Evolutionary conservation across 2,329 filamentous ascomycete genomes (phyloP), one percentile per base, ranked within the genome.

Genomic region (Nemania diffusa): DNA sequence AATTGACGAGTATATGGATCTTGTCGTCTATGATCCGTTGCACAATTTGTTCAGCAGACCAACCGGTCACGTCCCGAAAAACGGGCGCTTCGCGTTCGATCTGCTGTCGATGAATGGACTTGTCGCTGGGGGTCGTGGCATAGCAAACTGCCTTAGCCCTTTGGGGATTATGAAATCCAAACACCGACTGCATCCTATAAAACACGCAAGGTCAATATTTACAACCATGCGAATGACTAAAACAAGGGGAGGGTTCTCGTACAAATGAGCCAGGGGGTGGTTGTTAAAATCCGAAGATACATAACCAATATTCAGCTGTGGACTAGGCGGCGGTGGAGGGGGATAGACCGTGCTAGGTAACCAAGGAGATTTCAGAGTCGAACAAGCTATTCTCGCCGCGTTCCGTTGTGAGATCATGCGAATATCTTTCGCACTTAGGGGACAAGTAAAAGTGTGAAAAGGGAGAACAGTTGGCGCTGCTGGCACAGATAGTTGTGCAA

Each of bases 211-310:
- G 32, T 65, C 58, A 65, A 63, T 29, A 69, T 40, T 9, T 42
- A 1, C 22, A 40, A 7, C 17, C 13, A 52, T 15, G 51, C 9
- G 7, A 6, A 32, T 20, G 3, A 51, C n/a, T 17, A 29, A 42
- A 27, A 59, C n/a, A n/a, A n/a, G n/a, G 26, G 29, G 13, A 42
- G 22, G 48, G 15, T 9, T 44, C 15, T 74, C 85, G 81, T 82
- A 88, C 85, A 99, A 80, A 81, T 99, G 96, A 26, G 96, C 96
- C 37, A 99, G 83, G 3, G 96, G 96, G 77, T 99, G 96, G 74
- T 99, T 99, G 77, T 99, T 99, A 81, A 99, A 99, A 80, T 99
- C 96, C 0, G 96, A 98, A 3, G 96, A 98, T 42, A 99, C 90
- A 78, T 99, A 99, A 53, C 96, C 96, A 67, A 99, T 89, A 72